Evolutionary conservation across 2,329 filamentous ascomycete species (phyloP).

Genomic region (Curvularia verruculosa): DNA sequence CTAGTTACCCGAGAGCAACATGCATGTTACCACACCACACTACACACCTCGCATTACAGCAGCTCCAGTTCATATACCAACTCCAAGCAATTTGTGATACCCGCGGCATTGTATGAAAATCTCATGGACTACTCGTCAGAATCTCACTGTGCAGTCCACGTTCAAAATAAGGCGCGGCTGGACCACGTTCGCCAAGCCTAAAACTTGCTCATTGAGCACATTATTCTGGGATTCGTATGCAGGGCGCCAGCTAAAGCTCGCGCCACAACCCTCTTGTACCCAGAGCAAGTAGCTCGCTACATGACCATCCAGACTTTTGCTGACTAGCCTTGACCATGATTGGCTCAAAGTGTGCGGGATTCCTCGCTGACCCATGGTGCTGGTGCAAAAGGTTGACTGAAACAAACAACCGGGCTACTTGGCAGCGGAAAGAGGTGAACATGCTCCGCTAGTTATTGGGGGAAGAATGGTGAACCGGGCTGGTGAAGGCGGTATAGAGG

Average conservation of each 20-base stretch:
- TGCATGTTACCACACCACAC: background rate
- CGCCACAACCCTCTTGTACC: slow-evolving; percentile 28
- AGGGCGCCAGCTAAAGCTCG: slow-evolving; percentile 30
- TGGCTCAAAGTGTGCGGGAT: background rate
- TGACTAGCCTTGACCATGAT: background rate
- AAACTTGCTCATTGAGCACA: slow-evolving; percentile 40
- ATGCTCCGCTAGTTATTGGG: background rate
- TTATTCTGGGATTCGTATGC: slow-evolving; percentile 25
- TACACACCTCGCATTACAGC: background rate
- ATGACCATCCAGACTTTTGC: background rate
- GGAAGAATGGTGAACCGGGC: background rate
- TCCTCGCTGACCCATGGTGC: slow-evolving; percentile 5
- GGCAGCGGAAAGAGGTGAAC: slow-evolving; percentile 1
- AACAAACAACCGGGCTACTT: slow-evolving; percentile 10
- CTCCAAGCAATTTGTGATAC: background rate
- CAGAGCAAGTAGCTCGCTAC: background rate
- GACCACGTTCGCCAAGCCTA: slow-evolving; percentile 18
- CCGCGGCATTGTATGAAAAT: background rate
- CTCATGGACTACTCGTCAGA: background rate
- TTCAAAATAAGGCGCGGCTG: background rate
- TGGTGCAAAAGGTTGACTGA: slow-evolving; percentile 7
- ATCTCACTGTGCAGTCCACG: background rate
- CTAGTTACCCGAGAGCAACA: background rate
- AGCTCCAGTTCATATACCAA: background rate
- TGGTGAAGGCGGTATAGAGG: background rate